Conservation (phyloP, 2,329 filamentous ascomycete genomes). For the Ophiognomonia clavigignenti-juglandacearum region DNA sequence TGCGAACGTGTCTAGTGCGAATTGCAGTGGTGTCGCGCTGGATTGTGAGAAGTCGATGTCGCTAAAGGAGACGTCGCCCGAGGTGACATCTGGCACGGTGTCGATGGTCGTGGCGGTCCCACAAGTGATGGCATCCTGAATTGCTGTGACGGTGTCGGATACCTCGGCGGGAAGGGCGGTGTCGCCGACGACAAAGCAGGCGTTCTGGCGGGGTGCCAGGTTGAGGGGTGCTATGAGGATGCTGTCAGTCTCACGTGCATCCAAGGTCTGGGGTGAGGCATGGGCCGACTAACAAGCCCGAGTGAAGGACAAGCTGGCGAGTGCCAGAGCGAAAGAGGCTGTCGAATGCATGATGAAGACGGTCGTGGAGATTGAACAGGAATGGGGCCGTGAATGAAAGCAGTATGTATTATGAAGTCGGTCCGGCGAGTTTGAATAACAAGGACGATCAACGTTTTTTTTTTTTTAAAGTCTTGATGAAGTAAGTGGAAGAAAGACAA, state of each 20-base stretch:
- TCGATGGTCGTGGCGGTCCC: constrained; percentile 40
- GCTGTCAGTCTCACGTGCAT: neutral
- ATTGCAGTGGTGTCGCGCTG: constrained; percentile 41
- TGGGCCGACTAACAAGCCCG: constrained; percentile 1
- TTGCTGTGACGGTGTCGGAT: constrained; percentile 32
- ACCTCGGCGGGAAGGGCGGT: constrained; percentile 46
- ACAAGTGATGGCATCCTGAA: constrained; percentile 46
- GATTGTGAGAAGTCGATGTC: constrained; percentile 51
- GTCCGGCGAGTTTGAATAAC: too few relatives aligned
- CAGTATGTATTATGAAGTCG: too few relatives aligned
- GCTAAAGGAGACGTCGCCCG: constrained; percentile 46
- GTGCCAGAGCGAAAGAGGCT: constrained; percentile 4
- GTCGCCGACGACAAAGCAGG: constrained; percentile 52
- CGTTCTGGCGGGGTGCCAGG: constrained; percentile 24
- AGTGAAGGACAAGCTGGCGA: constrained; percentile 2
- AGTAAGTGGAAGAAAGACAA: neutral
- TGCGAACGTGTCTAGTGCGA: constrained; percentile 49
- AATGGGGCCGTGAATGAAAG: too few relatives aligned
- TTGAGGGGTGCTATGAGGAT: constrained; percentile 9
- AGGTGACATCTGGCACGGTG: constrained; percentile 52
- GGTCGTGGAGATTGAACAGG: too few relatives aligned
- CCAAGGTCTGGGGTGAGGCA: neutral
- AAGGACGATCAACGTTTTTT: neutral
- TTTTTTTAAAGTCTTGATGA: too few relatives aligned
- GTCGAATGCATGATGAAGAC: constrained; percentile 7